Conservation (phyloP, 176 grass and related monocot species). For the Aegilops bicornis region DNA sequence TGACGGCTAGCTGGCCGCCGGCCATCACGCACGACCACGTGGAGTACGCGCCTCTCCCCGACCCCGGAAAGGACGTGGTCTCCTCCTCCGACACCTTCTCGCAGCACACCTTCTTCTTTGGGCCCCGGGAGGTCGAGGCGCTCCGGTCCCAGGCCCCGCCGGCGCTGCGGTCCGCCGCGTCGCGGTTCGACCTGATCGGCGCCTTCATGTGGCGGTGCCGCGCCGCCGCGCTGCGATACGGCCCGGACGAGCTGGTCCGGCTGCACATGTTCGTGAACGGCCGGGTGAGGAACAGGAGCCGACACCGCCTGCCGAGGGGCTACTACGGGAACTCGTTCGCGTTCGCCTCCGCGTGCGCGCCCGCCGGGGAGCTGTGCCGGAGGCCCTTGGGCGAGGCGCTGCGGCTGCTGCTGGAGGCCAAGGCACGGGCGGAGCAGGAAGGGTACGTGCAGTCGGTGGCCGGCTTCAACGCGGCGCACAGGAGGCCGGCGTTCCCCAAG, state of each 20-base stretch:
- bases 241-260: background rate
- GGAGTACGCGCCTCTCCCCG: constrained; percentile 31
- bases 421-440: background rate
- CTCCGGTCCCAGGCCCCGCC: background rate
- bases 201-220: constrained; percentile 42
- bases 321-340: constrained; percentile 45
- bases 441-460: background rate
- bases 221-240: constrained; percentile 30
- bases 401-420: background rate
- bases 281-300: constrained; percentile 4
- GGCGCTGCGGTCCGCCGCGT: background rate
- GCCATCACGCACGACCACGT: constrained; percentile 12
- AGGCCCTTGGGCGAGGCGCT: background rate
- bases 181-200: constrained; percentile 37
- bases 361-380: background rate
- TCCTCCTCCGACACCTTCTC: background rate
- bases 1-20: background rate
- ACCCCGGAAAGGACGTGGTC: background rate
- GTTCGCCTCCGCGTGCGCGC: background rate
- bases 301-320: constrained; percentile 14
- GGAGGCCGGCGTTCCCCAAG: background rate
- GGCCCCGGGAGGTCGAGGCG: background rate
- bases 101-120: background rate
- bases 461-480: background rate
- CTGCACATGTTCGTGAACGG: constrained; percentile 31